These are phyloP conservation scores for Porphyrellus cyaneotinctus DNA, from an alignment of 768 basidiomycete species.

Conservation along the genomic window DNA sequence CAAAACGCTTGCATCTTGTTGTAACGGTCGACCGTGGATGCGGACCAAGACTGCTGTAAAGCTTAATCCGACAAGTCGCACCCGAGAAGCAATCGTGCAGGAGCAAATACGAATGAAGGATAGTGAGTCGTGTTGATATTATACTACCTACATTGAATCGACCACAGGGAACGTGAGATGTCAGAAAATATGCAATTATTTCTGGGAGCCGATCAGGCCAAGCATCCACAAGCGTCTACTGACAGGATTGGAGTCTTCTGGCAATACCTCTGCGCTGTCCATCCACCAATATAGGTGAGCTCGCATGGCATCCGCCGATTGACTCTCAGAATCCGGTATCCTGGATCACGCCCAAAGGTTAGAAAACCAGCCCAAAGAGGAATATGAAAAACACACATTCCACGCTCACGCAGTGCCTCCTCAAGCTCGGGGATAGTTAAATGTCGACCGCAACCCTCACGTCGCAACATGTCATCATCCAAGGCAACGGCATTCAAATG, in stretches of 20 bases:
- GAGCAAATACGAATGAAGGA: not conserved
- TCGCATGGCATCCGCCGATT: conserved; percentile 43
- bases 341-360: conserved; percentile 30
- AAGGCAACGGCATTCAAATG: conserved; percentile 40
- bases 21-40: too few species aligned
- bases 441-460: conserved; percentile 41
- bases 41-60: too few species aligned
- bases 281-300: conserved; percentile 64
- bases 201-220: conserved; percentile 33
- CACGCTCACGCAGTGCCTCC: conserved; percentile 71
- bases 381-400: conserved; percentile 53
- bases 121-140: conserved; percentile 9
- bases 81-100: not conserved
- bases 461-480: conserved; percentile 62
- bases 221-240: conserved; percentile 52
- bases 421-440: conserved; percentile 54
- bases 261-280: conserved; percentile 38
- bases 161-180: conserved; percentile 1
- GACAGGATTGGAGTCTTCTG: conserved; percentile 35
- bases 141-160: conserved; percentile 10
- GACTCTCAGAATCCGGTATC: conserved; percentile 30
- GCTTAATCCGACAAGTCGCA: too few species aligned
- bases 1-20: too few species aligned
- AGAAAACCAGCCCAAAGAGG: not conserved
- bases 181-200: conserved; percentile 7